These are phyloP conservation scores for Gossypium longicalyx DNA, from an alignment of 345 rosid species.

Conservation along the genomic window DNA sequence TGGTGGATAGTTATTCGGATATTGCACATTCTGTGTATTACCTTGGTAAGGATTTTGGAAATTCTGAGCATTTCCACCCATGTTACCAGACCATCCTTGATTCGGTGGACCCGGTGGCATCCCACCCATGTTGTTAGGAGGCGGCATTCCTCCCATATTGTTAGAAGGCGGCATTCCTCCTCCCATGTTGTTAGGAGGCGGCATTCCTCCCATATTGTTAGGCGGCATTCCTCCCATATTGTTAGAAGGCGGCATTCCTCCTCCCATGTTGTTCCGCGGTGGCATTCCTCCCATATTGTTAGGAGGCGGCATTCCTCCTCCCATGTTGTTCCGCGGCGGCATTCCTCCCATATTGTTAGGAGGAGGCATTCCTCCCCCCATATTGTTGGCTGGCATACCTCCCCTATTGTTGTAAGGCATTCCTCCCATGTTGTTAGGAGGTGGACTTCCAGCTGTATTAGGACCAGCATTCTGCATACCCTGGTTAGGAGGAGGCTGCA, in stretches of 20 bases:
- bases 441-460: slow-evolving; percentile 24
- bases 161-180: neutral
- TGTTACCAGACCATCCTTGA: slow-evolving; percentile 16
- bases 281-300: slow-evolving; percentile 1
- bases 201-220: slow-evolving; percentile 22
- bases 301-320: slow-evolving; percentile 1
- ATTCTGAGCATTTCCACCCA: slow-evolving; percentile 10
- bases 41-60: slow-evolving; percentile 21
- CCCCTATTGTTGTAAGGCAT: neutral
- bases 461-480: slow-evolving; percentile 36
- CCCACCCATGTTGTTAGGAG: slow-evolving; percentile 17
- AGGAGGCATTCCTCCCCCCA: neutral
- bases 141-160: neutral
- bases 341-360: slow-evolving; percentile 22
- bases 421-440: slow-evolving; percentile 24
- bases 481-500: slow-evolving; percentile 36
- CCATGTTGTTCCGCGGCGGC: slow-evolving; percentile 8
- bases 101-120: slow-evolving; percentile 15
- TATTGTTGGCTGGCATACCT: neutral
- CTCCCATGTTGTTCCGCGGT: neutral
- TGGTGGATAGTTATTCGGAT: slow-evolving; percentile 27
- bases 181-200: slow-evolving; percentile 15
- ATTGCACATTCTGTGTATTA: slow-evolving; percentile 16
- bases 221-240: slow-evolving; percentile 23
- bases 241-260: neutral